phyloP scores from a whole-genome alignment of 768 basidiomycete genomes.

The Boletus tomentosulus region DNA sequence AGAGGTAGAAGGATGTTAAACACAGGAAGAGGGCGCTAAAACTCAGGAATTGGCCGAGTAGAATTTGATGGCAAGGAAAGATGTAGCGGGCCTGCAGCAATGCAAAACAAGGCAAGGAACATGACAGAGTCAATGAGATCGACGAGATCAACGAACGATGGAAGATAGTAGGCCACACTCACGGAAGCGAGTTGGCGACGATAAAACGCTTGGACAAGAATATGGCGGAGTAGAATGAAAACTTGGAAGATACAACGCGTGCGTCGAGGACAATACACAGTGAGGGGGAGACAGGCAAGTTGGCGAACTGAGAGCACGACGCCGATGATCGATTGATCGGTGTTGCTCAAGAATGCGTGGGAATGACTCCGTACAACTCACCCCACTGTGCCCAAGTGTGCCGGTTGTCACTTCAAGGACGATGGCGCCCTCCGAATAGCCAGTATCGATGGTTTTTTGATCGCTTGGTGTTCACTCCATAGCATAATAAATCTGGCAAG shows the following conservation, averaged over 20 bases:
- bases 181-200: no score
- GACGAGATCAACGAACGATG: background rate
- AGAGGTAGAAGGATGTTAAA: no score
- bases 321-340: background rate
- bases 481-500: slow-evolving; percentile 15
- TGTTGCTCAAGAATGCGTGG: no score
- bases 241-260: no score
- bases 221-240: no score
- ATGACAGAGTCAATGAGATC: background rate
- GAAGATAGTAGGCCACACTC: no score
- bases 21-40: no score
- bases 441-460: background rate
- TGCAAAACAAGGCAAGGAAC: background rate
- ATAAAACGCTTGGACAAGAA: no score
- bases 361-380: no score
- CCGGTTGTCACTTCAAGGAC: slow-evolving; percentile 18
- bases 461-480: background rate
- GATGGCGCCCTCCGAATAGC: slow-evolving; percentile 11
- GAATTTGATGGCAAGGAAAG: background rate
- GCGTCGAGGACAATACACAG: no score
- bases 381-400: no score
- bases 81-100: background rate
- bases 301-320: slow-evolving; percentile 4
- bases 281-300: no score
- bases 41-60: background rate